A percentile compares a stretch with the other conserved stretches of the same genome.
Conservation (phyloP, 225 moss, liverwort and hornwort genomes). For the Takakia lepidozioides region DNA sequence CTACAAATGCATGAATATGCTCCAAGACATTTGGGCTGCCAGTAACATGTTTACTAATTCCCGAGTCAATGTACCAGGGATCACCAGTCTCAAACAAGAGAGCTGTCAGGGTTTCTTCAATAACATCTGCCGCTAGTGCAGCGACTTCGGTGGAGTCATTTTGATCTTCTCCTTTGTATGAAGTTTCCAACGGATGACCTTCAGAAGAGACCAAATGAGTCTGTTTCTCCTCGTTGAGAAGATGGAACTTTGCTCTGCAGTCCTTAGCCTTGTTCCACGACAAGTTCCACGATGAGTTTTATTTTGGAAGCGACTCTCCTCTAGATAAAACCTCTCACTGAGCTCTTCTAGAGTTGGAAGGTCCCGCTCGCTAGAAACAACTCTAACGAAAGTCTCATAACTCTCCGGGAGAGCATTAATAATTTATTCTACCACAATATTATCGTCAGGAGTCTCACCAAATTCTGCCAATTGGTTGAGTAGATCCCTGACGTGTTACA, state of each 20-base stretch:
- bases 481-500: not conserved
- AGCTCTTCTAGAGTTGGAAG: not conserved
- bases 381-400: not conserved
- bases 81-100: not conserved
- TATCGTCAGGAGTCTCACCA: not conserved
- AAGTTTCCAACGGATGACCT: too few relatives aligned
- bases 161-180: too few relatives aligned
- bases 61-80: not conserved
- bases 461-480: not conserved
- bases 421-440: not conserved
- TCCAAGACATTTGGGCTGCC: not conserved
- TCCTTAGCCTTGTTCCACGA: not conserved
- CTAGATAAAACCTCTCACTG: not conserved
- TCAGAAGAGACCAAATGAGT: too few relatives aligned
- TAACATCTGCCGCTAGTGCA: too few relatives aligned
- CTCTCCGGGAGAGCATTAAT: not conserved
- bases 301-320: not conserved
- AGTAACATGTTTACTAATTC: not conserved
- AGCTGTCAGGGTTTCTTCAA: not conserved
- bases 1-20: not conserved
- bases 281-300: not conserved
- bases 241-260: not conserved
- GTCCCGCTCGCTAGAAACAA: not conserved
- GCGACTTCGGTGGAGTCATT: too few relatives aligned
- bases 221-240: too few relatives aligned